Evolutionary conservation across 345 rosid species (phyloP), one percentile per base, ranked within the genome.

Genomic region (Pugionium dolabratum): DNA sequence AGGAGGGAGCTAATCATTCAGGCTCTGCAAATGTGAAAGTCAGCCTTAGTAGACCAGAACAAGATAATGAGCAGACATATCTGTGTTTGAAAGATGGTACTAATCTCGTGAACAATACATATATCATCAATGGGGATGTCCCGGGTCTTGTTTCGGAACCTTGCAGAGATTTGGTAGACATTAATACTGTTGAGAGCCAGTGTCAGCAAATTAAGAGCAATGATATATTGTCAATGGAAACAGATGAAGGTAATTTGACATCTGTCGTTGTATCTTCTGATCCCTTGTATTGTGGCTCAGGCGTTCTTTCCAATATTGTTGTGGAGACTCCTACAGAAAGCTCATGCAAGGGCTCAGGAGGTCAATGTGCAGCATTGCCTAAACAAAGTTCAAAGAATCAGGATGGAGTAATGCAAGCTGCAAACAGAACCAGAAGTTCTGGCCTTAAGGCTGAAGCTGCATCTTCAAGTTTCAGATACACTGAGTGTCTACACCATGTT

Each of bases 231-330:
- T 43, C 76, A 8, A 49, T 46, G 70, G 55, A 58, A 42, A 71
- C 69, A 4, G 64, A 57, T 64, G 78, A 49, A 59, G 77, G 70
- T 51, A 76, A 51, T 47, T 49, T 69, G 26, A 59, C 66, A 67
- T 49, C 82, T 45, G 32, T 63, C 11, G 71, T 67, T 26, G 80
- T 74, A 36, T 66, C 82, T 72, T 67, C 81, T 35, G 71, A 70
- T 25, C 69, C 64, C 54, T 63, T 65, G 60, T 54, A 74, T 64
- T 50, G 74, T 59, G 61, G 72, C 56, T 10, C 68, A 26, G 68
- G 51, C 9, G 30, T 64, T 65, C 82, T 76, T 75, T 40, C 67
- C 56, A 68, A 72, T 50, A 67, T 46, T 67, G 33, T 31, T 55
- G 62, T 48, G 30, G 76, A 59, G 71, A 71, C 52, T 37, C 67